These are phyloP conservation scores for Nephelium lappaceum DNA, from an alignment of 345 rosid species.

Conservation along the genomic window DNA sequence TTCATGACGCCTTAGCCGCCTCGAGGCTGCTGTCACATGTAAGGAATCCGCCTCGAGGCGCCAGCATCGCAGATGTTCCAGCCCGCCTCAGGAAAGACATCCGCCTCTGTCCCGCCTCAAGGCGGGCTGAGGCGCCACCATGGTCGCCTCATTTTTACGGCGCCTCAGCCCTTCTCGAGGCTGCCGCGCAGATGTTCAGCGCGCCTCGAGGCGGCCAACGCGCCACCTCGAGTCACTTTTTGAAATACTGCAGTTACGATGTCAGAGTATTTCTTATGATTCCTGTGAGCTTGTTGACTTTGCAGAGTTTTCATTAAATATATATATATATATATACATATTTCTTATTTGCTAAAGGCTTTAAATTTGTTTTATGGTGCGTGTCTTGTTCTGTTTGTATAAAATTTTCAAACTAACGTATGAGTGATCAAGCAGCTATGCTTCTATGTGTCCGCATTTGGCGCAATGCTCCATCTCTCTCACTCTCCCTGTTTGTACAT, in stretches of 20 bases:
- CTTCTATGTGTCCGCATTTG: not conserved
- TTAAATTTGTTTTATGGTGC: not conserved
- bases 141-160: no score
- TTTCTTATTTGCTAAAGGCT: not conserved
- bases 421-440: not conserved
- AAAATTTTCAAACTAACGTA: not conserved
- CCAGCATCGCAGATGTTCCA: no score
- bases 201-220: not conserved
- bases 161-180: no score
- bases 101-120: no score
- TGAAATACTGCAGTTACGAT: not conserved
- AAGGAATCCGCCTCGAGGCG: no score
- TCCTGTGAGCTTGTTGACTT: slow-evolving; percentile 2
- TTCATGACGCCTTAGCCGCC: no score
- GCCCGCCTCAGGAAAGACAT: no score
- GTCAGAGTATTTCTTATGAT: slow-evolving; percentile 1
- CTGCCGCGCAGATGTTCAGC: no score
- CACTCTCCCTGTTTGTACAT: not conserved
- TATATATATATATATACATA: not conserved
- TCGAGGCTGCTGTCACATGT: no score
- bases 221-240: not conserved
- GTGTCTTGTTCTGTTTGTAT: not conserved
- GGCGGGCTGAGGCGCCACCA: no score
- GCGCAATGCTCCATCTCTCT: not conserved
- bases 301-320: not conserved